These are phyloP conservation scores for Trypanosoma lewisi DNA, from an alignment of 208 protist species.

Conservation along the genomic window DNA sequence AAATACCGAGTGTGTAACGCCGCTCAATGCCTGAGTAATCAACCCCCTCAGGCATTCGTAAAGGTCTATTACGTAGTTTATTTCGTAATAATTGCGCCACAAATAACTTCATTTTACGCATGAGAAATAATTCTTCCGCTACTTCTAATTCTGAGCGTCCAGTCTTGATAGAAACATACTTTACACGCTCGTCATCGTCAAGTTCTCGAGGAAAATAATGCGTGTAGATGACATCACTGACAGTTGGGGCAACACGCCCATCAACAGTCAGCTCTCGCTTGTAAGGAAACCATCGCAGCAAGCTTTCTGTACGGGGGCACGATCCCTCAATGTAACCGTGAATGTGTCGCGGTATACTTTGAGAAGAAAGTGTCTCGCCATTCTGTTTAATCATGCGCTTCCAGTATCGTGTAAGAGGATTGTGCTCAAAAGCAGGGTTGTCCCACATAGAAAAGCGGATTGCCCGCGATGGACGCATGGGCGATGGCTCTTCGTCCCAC, in stretches of 20 bases:
- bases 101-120: constrained; percentile 87
- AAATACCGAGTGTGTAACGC: constrained; percentile 74
- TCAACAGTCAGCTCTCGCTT: constrained; percentile 86
- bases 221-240: constrained; percentile 72
- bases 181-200: constrained; percentile 80
- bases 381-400: constrained; percentile 78
- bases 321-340: constrained; percentile 81
- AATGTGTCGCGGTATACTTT: constrained; percentile 86
- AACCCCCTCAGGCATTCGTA: constrained; percentile 76
- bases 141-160: constrained; percentile 71
- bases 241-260: constrained; percentile 70
- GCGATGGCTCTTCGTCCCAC: constrained; percentile 19
- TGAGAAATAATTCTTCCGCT: constrained; percentile 85
- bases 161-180: constrained; percentile 80
- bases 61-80: constrained; percentile 64
- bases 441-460: constrained; percentile 79
- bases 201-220: constrained; percentile 83
- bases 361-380: constrained; percentile 72
- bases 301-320: constrained; percentile 62
- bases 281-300: constrained; percentile 85
- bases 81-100: constrained; percentile 76
- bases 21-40: constrained; percentile 84
- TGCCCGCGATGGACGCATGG: constrained; percentile 9
- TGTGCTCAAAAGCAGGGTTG: constrained; percentile 77
- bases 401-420: constrained; percentile 75